Evolutionary conservation across 768 basidiomycete genomes (phyloP), one percentile per base, ranked within the genome.

Genomic region (Chlorophyllum brunneum): DNA sequence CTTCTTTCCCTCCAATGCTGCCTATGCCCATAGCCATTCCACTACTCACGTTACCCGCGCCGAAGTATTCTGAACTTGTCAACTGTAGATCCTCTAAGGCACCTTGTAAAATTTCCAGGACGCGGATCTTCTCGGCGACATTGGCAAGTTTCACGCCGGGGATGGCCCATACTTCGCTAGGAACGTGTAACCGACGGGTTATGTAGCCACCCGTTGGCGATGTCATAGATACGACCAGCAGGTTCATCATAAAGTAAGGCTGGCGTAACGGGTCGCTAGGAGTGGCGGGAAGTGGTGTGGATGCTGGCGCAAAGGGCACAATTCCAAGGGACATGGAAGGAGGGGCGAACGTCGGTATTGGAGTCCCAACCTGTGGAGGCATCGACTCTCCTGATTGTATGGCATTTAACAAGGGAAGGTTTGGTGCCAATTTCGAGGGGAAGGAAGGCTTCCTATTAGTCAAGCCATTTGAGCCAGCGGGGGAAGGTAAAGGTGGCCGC

Each of bases 241-340:
- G 78, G 55, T 75, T 73, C 92, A 95, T 94, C 79, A 95, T 79
- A 65, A 93, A 87, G 63, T 94, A 95, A 8, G 93, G 93, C 60
- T 92, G 86, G 37, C 89, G 78, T 43, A 90, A 71, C 20, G 85
- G 75, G 59, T 92, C 88, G 4, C 73, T 70, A 5, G 91, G 92
- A 20, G 88, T 77, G 13, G 75, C 67, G 2, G 86, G 82, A 5
- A 91, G 92, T 31, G 91, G 75, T 2, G 90, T 88, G 2, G 91
- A 92, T 38, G 76, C 78, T 5, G 91, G 92, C 2, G 87, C 86
- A 86, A 72, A 59, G 79, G 83, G 29, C 44, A 50, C 24, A 37
- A 54, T 11, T 30, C 38, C 72, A 70, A 39, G 78, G 67, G 55
- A 81, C 59, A 52, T 23, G 55, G 43, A 40, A 30, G 24, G 49